These are phyloP conservation scores for Macrotyloma uniflorum DNA, from an alignment of 306 rosid species.

Conservation along the genomic window DNA sequence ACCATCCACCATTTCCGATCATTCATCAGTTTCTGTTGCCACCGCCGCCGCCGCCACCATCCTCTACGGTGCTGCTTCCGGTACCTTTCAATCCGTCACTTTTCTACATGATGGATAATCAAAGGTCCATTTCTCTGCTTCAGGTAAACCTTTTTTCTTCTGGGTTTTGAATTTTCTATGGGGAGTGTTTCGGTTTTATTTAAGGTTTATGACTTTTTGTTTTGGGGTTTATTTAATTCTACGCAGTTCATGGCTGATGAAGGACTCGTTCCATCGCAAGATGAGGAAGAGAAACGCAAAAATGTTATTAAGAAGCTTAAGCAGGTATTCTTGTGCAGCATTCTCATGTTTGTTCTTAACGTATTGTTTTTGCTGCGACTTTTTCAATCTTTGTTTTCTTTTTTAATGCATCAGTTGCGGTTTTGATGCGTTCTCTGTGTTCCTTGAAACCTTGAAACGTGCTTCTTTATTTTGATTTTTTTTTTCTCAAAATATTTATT, in stretches of 20 bases:
- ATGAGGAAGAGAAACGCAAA: slow-evolving; percentile 45
- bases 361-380: not conserved
- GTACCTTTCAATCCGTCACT: slow-evolving; percentile 23
- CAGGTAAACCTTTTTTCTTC: slow-evolving; percentile 35
- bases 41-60: slow-evolving; percentile 7
- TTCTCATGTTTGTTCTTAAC: not conserved
- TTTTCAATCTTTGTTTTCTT: not conserved
- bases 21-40: slow-evolving; percentile 19
- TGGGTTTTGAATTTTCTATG: not conserved
- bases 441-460: not conserved
- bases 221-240: not conserved
- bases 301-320: slow-evolving; percentile 45
- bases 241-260: slow-evolving; percentile 46
- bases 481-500: not conserved
- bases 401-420: slow-evolving; percentile 1
- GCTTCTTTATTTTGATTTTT: not conserved
- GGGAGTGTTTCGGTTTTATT: not conserved
- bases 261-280: slow-evolving; percentile 43
- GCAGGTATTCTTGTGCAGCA: slow-evolving; percentile 43
- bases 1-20: not conserved
- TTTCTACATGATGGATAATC: slow-evolving; percentile 33
- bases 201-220: not conserved
- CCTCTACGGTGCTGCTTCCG: slow-evolving; percentile 32
- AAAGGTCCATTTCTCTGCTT: slow-evolving; percentile 44
- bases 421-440: not conserved